A percentile compares a stretch with the other conserved stretches of the same genome.
Evolutionary conservation across 2,329 filamentous ascomycete species (phyloP).

Genomic region (Penicillium sp.): DNA sequence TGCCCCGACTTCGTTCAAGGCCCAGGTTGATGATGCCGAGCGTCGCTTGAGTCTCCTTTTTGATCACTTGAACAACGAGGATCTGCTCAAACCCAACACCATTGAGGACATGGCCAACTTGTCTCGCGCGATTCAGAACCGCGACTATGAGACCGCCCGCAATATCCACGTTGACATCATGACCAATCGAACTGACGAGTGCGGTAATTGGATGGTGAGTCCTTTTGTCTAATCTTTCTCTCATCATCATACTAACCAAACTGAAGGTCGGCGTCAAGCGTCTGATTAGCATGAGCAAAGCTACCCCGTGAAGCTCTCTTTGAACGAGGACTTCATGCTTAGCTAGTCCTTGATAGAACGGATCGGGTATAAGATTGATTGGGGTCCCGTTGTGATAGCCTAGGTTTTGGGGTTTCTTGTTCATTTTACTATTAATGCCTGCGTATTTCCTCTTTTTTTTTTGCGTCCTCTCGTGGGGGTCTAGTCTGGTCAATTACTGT

Average conservation of each 20-base stretch:
- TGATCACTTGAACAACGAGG: constrained; percentile 94
- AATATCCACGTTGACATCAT: constrained; percentile 72
- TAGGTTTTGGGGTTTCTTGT: constrained; percentile 17
- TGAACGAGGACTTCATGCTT: background rate
- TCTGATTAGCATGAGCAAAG: constrained; percentile 24
- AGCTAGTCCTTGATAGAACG: background rate
- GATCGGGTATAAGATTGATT: constrained; percentile 4
- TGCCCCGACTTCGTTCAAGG: constrained; percentile 80
- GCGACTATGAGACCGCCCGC: constrained; percentile 67
- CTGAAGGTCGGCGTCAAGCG: constrained; percentile 24
- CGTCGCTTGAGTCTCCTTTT: constrained; percentile 92
- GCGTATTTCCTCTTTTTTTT: constrained; percentile 13
- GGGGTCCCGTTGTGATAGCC: constrained; percentile 9
- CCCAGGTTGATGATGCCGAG: constrained; percentile 89
- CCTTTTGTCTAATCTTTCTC: background rate
- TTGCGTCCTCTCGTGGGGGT: constrained; percentile 5
- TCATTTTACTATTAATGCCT: constrained; percentile 23
- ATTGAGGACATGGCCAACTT: constrained; percentile 48
- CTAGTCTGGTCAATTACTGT: constrained; percentile 16
- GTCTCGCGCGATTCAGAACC: constrained; percentile 63
- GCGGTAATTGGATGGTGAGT: constrained; percentile 83
- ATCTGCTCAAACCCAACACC: constrained; percentile 76
- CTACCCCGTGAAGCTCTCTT: constrained; percentile 17
- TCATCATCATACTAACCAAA: constrained; percentile 1
- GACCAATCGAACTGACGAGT: constrained; percentile 73